Evolutionary conservation across 768 basidiomycete species (phyloP).

Genomic region (Daedaleopsis sinensis): DNA sequence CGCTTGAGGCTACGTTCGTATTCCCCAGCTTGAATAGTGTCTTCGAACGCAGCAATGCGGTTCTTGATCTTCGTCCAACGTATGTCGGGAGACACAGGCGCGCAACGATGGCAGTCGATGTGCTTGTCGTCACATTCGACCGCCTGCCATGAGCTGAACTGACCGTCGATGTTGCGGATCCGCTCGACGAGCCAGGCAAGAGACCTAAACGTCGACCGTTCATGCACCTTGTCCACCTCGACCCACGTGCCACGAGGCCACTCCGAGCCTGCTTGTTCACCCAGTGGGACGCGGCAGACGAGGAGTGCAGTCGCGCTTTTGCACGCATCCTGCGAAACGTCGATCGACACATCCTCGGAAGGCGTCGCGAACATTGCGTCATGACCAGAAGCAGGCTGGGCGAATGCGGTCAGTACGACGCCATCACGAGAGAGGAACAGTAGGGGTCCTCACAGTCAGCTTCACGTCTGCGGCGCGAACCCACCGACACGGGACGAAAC

Average conservation of each 20-base stretch:
- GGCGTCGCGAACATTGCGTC: constrained; percentile 74
- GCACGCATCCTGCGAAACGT: constrained; percentile 64
- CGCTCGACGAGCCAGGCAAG: constrained; percentile 89
- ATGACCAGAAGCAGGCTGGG: constrained; percentile 53
- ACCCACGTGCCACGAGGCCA: constrained; percentile 79
- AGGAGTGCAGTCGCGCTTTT: constrained; percentile 76
- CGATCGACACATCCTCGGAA: constrained; percentile 49
- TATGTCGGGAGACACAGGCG: constrained; percentile 75
- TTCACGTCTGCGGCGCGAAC: constrained; percentile 47
- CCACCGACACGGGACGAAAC: constrained; percentile 71
- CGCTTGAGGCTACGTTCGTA: constrained; percentile 89
- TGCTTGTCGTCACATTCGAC: constrained; percentile 44
- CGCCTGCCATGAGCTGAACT: constrained; percentile 68
- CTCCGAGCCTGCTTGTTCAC: constrained; percentile 68
- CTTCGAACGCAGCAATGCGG: constrained; percentile 71
- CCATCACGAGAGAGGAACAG: background rate
- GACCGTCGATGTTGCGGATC: constrained; percentile 71
- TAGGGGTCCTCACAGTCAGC: constrained; percentile 60
- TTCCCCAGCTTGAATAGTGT: constrained; percentile 82
- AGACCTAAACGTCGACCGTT: constrained; percentile 77
- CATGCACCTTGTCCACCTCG: constrained; percentile 86
- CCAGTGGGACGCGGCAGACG: constrained; percentile 73
- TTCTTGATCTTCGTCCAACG: constrained; percentile 72
- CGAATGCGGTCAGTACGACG: background rate
- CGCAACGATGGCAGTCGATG: constrained; percentile 75